Conservation (phyloP, 805 yeast genomes). For the Saccharomycopsis oosterbeekiorum region DNA sequence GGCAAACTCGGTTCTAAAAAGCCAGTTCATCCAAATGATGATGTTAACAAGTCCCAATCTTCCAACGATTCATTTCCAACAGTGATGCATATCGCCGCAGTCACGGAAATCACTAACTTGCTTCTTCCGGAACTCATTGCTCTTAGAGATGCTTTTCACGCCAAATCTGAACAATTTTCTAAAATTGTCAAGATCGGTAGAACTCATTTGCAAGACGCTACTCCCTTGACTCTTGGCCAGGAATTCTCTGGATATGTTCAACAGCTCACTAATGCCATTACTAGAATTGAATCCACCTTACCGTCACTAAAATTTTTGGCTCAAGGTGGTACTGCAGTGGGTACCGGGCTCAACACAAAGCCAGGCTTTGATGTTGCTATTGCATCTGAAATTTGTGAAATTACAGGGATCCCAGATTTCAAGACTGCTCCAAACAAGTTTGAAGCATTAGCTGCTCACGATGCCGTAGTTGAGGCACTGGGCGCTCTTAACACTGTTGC, state of each 20-base stretch:
- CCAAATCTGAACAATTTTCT: conserved; percentile 72
- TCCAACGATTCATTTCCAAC: conserved; percentile 99
- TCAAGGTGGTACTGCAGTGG: conserved; percentile 99
- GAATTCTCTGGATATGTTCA: conserved; percentile 95
- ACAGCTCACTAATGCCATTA: conserved; percentile 84
- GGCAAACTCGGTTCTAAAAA: conserved; percentile 85
- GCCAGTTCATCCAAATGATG: conserved; percentile 97
- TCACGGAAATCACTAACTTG: conserved; percentile 65
- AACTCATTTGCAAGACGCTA: conserved; percentile 97
- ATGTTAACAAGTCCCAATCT: conserved; percentile 97
- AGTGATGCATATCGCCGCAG: conserved; percentile 98
- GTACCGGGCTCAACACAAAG: conserved; percentile 93
- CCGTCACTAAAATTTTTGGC: conserved; percentile 76
- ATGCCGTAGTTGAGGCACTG: conserved; percentile 93
- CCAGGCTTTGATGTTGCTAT: conserved; percentile 80
- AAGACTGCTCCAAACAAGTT: conserved; percentile 96
- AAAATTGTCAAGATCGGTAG: conserved; percentile 96
- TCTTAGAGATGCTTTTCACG: conserved; percentile 65
- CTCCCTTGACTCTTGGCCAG: conserved; percentile 95
- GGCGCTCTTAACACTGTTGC: conserved; percentile 96
- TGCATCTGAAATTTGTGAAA: conserved; percentile 71
- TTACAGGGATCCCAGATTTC: conserved; percentile 69
- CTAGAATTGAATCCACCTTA: conserved; percentile 66
- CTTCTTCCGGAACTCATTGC: conserved; percentile 74
- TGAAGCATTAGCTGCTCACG: conserved; percentile 98